A percentile compares a stretch with the other conserved stretches of the same genome.
phyloP scores from a whole-genome alignment of 139 green algal species.

The Chlamydomonas sphaeroides region DNA sequence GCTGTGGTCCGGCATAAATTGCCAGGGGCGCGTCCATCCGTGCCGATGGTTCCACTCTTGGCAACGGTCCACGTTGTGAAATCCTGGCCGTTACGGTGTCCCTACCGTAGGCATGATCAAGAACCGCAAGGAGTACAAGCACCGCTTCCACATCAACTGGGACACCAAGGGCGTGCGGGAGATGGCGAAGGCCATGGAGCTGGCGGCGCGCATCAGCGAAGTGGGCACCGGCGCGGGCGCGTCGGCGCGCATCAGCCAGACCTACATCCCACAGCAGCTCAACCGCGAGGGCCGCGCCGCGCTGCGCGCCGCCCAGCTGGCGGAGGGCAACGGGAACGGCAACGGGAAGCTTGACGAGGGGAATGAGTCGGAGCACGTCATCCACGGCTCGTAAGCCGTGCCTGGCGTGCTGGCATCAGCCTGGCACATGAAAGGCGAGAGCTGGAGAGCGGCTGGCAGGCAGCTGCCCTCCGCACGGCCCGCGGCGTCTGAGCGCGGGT shows the following conservation, averaged over 20 bases:
- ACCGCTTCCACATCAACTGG: slow-evolving; percentile 61
- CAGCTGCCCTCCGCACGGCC: too few relatives aligned
- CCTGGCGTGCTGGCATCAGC: neutral
- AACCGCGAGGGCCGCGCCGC: slow-evolving; percentile 1
- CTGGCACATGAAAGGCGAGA: too few relatives aligned
- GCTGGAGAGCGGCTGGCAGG: too few relatives aligned
- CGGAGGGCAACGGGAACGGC: neutral
- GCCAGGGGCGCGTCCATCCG: too few relatives aligned
- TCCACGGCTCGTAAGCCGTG: slow-evolving; percentile 34
- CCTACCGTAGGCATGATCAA: slow-evolving; percentile 45
- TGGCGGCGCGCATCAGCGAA: slow-evolving; percentile 62
- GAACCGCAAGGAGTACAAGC: slow-evolving; percentile 60
- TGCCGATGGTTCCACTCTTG: too few relatives aligned
- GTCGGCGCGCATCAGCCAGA: slow-evolving; percentile 57
- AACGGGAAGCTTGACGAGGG: neutral
- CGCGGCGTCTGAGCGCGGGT: too few relatives aligned
- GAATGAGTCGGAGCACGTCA: slow-evolving; percentile 3
- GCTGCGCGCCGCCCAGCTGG: neutral
- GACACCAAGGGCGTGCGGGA: slow-evolving; percentile 61
- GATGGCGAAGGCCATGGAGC: slow-evolving; percentile 61
- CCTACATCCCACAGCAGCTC: slow-evolving; percentile 51
- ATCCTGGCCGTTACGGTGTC: too few relatives aligned
- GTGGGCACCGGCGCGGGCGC: slow-evolving; percentile 2
- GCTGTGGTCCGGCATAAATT: too few relatives aligned
- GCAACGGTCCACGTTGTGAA: too few relatives aligned